Evolutionary conservation across 164 flowering plant species (phyloP).

Genomic region (Vitis riparia): DNA sequence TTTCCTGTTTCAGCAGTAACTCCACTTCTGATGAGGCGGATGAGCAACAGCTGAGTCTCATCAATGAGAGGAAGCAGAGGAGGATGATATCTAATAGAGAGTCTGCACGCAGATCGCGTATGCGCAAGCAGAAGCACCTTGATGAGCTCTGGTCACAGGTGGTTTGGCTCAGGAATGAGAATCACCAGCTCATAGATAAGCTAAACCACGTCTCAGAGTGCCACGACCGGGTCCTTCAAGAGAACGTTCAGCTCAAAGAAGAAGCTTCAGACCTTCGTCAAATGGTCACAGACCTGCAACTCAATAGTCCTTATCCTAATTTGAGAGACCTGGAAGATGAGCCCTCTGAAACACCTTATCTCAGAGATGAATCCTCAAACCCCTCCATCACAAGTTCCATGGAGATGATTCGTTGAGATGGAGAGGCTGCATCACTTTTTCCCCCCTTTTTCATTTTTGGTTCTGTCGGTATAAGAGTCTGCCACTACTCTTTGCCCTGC

Average conservation of each 20-base stretch:
- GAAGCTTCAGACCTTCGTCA: constrained; percentile 68
- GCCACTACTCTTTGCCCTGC: constrained; percentile 6
- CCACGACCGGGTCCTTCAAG: constrained; percentile 62
- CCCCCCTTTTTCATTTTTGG: not conserved
- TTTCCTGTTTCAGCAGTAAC: constrained; percentile 54
- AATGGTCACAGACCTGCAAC: constrained; percentile 51
- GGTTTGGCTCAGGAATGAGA: constrained; percentile 72
- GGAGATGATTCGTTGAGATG: constrained; percentile 34
- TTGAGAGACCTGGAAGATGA: constrained; percentile 49
- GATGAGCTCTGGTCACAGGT: constrained; percentile 94
- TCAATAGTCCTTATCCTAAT: constrained; percentile 40
- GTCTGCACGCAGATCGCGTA: constrained; percentile 89
- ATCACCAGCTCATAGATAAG: constrained; percentile 76
- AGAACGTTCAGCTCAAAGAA: constrained; percentile 72
- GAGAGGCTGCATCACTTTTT: not conserved
- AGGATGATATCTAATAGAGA: constrained; percentile 96
- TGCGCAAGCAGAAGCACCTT: constrained; percentile 91
- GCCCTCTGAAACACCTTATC: constrained; percentile 44
- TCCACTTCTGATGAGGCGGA: constrained; percentile 89
- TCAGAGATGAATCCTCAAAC: constrained; percentile 44
- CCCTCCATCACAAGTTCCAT: constrained; percentile 37
- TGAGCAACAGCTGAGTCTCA: constrained; percentile 58
- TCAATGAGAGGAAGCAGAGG: constrained; percentile 82
- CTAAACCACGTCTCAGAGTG: constrained; percentile 62
- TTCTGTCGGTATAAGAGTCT: constrained; percentile 6